A percentile compares a stretch with the other conserved stretches of the same genome.
Evolutionary conservation across 345 rosid genomes (phyloP).

Genomic region (Rhodamnia argentea): DNA sequence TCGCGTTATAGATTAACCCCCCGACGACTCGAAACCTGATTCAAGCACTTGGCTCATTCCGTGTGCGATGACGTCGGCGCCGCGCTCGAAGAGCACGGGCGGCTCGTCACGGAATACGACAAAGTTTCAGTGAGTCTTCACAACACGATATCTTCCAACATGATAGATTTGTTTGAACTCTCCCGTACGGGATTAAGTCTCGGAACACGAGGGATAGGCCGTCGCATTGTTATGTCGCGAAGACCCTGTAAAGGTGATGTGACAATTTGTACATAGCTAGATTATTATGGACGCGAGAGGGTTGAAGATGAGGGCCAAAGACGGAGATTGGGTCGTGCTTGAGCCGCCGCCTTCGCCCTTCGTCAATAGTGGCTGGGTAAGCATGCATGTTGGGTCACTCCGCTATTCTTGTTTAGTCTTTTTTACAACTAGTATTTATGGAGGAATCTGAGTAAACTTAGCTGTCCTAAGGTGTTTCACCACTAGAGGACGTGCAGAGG

Average conservation of each 20-base stretch:
- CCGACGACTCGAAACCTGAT: conserved; percentile 8
- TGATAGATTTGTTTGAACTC: conserved; percentile 21
- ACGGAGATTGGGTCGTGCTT: conserved; percentile 34
- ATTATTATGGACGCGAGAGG: conserved; percentile 10
- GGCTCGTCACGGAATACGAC: conserved; percentile 1
- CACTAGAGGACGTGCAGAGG: not conserved
- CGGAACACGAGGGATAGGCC: conserved; percentile 17
- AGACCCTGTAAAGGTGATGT: not conserved
- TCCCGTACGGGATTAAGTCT: conserved; percentile 18
- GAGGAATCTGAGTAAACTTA: not conserved
- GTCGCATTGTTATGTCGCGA: conserved; percentile 20
- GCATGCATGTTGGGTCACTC: conserved; percentile 29
- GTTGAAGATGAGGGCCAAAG: conserved; percentile 27
- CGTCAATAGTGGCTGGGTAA: conserved; percentile 40
- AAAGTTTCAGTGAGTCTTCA: conserved; percentile 7
- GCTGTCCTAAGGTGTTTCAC: not conserved
- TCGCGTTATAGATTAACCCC: conserved; percentile 14
- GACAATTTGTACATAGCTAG: not conserved
- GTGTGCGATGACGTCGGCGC: not conserved
- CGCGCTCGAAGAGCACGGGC: conserved; percentile 9
- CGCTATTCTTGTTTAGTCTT: not conserved
- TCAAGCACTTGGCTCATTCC: conserved; percentile 6
- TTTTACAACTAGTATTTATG: not conserved
- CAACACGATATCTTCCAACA: not conserved
- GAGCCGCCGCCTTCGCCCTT: conserved; percentile 35